These are phyloP conservation scores for Lycium barbarum DNA, from an alignment of 257 asterid species.

Conservation along the genomic window DNA sequence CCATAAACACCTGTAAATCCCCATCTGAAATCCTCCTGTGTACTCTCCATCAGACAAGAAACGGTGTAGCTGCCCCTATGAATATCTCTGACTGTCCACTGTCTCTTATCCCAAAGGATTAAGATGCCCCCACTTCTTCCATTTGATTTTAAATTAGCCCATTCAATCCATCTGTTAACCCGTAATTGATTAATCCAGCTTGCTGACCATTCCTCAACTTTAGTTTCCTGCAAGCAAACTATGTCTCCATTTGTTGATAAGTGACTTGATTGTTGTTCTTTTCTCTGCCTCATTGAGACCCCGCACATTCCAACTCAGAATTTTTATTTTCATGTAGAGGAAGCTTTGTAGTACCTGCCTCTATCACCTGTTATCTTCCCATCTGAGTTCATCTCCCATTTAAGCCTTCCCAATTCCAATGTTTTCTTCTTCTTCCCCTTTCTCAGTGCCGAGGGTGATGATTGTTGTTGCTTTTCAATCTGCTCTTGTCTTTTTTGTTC, in stretches of 20 bases:
- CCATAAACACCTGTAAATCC: too few species aligned
- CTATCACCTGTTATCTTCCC: background rate
- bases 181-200: background rate
- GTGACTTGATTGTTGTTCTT: background rate
- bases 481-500: background rate
- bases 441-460: background rate
- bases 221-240: background rate
- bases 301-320: background rate
- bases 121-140: background rate
- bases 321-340: too few species aligned
- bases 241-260: background rate
- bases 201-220: background rate
- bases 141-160: background rate
- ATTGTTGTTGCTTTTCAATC: background rate
- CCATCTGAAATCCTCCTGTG: too few species aligned
- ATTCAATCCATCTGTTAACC: background rate
- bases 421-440: background rate
- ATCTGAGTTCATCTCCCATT: background rate
- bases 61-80: too few species aligned
- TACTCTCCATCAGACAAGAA: too few species aligned
- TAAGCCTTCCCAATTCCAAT: background rate
- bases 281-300: background rate
- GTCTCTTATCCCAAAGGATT: too few species aligned
- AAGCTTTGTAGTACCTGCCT: too few species aligned
- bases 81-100: too few species aligned